Percentiles rank a stretch among this genome's conserved stretches.
These are phyloP conservation scores for Cercospora sp. DNA, from an alignment of 2,329 filamentous ascomycete species.

Conservation along the genomic window DNA sequence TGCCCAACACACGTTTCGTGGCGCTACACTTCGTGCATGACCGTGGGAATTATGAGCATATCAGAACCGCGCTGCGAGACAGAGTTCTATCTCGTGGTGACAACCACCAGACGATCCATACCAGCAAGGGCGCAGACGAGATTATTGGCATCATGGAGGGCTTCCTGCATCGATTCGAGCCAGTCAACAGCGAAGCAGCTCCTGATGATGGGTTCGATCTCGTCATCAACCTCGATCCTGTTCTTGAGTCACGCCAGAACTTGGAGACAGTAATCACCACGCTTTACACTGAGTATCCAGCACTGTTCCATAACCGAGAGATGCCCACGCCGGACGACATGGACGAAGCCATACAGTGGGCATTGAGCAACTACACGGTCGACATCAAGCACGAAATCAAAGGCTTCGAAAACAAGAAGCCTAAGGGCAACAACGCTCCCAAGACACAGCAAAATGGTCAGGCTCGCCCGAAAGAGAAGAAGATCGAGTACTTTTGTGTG, in stretches of 20 bases:
- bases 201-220: slow-evolving; percentile 83
- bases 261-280: slow-evolving; percentile 74
- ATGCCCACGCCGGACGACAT: slow-evolving; percentile 73
- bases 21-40: slow-evolving; percentile 88
- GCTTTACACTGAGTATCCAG: slow-evolving; percentile 75
- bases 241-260: slow-evolving; percentile 76
- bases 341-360: slow-evolving; percentile 73
- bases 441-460: slow-evolving; percentile 37
- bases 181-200: slow-evolving; percentile 62
- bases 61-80: slow-evolving; percentile 72
- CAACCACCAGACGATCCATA: slow-evolving; percentile 97
- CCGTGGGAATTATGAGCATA: slow-evolving; percentile 63
- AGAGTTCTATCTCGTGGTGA: slow-evolving; percentile 84
- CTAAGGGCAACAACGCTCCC: slow-evolving; percentile 30
- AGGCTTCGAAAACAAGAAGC: slow-evolving; percentile 47
- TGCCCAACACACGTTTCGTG: slow-evolving; percentile 69
- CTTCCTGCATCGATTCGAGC: slow-evolving; percentile 84
- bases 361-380: slow-evolving; percentile 75
- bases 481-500: slow-evolving; percentile 67
- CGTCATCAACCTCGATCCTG: slow-evolving; percentile 80
- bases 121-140: slow-evolving; percentile 69
- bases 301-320: slow-evolving; percentile 61
- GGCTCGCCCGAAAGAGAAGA: slow-evolving; percentile 51
- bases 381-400: slow-evolving; percentile 74
- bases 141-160: slow-evolving; percentile 92